phyloP scores from a whole-genome alignment of 352 stramenopile genomes.

The Globisporangium emineosum region DNA sequence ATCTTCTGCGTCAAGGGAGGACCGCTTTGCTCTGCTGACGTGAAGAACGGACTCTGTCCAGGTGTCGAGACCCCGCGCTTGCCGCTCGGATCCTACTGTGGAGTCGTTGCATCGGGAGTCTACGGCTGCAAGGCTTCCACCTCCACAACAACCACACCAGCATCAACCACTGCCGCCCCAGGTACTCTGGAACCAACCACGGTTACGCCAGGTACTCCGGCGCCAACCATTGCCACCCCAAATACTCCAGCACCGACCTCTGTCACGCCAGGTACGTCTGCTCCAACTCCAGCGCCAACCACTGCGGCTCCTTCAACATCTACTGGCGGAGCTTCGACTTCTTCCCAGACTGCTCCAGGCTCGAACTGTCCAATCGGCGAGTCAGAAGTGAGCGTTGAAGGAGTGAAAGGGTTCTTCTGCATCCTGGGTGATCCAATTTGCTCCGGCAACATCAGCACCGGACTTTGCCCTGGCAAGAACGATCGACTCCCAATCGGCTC shows the following conservation, averaged over 20 bases:
- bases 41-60: slow-evolving; percentile 21
- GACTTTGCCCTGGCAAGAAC: slow-evolving; percentile 13
- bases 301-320: not conserved
- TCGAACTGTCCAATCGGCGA: slow-evolving; percentile 4
- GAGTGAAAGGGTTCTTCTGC: slow-evolving; percentile 17
- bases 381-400: slow-evolving; percentile 12
- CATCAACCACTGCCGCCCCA: not conserved
- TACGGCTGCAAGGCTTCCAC: not conserved
- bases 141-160: not conserved
- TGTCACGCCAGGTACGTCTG: not conserved
- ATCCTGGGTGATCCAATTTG: slow-evolving; percentile 12
- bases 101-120: not conserved
- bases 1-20: slow-evolving; percentile 24
- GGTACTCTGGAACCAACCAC: not conserved
- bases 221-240: too few relatives aligned
- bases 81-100: slow-evolving; percentile 14
- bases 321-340: not conserved
- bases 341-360: not conserved
- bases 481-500: slow-evolving; percentile 15
- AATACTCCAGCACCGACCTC: not conserved
- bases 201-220: not conserved
- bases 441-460: slow-evolving; percentile 6
- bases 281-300: not conserved
- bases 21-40: slow-evolving; percentile 17
- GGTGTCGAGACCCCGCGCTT: slow-evolving; percentile 9